Percentiles rank a stretch among this genome's conserved stretches.
phyloP scores from a whole-genome alignment of 345 rosid genomes.

The Populus alba region DNA sequence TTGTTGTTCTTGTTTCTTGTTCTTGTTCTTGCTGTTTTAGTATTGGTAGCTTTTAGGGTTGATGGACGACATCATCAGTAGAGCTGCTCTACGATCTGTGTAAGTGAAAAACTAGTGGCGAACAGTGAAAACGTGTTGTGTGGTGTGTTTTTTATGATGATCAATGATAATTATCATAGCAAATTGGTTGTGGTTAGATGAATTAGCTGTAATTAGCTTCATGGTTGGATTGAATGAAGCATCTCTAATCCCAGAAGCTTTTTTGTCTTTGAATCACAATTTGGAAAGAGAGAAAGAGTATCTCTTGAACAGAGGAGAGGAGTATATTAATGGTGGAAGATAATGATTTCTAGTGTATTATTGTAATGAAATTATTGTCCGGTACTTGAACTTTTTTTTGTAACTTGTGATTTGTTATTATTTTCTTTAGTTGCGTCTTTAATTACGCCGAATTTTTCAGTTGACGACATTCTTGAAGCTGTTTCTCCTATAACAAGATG shows the following conservation, averaged over 20 bases:
- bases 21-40: neutral
- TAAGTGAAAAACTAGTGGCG: neutral
- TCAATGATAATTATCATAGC: neutral
- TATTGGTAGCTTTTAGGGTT: conserved; percentile 7
- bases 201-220: neutral
- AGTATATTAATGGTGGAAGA: neutral
- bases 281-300: neutral
- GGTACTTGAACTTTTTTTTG: neutral
- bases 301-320: neutral
- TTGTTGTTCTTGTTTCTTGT: neutral
- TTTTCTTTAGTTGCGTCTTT: neutral
- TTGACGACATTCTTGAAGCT: neutral
- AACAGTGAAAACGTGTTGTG: conserved; percentile 1
- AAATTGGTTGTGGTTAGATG: conserved; percentile 2
- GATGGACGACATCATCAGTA: neutral
- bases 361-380: neutral
- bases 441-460: neutral
- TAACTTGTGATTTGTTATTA: neutral
- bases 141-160: conserved; percentile 10
- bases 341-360: neutral
- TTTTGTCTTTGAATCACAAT: neutral
- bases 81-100: neutral
- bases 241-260: neutral
- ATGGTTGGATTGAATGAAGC: conserved; percentile 2
- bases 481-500: neutral